A percentile compares a stretch with the other conserved stretches of the same genome.
Evolutionary conservation across 1,139 yeast species (phyloP).

Genomic region (Meyerozyma athensensis): DNA sequence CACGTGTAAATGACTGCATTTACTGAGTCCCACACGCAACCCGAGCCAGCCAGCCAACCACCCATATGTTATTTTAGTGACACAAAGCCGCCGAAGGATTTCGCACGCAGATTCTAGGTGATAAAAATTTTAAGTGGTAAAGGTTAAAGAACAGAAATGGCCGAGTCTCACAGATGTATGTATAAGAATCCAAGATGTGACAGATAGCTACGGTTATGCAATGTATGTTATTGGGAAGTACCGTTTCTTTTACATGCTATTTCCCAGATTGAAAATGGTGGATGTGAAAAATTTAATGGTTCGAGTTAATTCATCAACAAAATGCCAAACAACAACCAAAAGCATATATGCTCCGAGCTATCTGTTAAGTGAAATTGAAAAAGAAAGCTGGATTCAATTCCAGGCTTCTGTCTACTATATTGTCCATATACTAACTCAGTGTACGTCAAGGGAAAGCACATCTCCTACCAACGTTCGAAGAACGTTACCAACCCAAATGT

Average conservation of each 20-base stretch:
- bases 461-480: slow-evolving; percentile 99
- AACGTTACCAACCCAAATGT: slow-evolving; percentile 97
- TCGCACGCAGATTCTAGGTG: slow-evolving; percentile 4
- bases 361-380: too few species aligned
- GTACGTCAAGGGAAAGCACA: slow-evolving; percentile 99
- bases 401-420: too few species aligned
- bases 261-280: background rate
- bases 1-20: slow-evolving; percentile 2
- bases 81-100: slow-evolving; percentile 2
- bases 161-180: slow-evolving; percentile 97
- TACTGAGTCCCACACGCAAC: background rate
- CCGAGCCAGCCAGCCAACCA: background rate
- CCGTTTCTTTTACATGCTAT: background rate
- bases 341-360: background rate
- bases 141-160: slow-evolving; percentile 48
- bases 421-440: slow-evolving; percentile 55
- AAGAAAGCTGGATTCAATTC: too few species aligned
- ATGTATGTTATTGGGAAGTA: background rate
- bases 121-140: slow-evolving; percentile 4
- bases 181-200: slow-evolving; percentile 15
- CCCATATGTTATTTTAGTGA: background rate
- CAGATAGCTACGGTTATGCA: background rate
- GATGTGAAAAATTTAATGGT: background rate
- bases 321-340: background rate
- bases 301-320: background rate